These are phyloP conservation scores for Trichopus zeylanicus DNA, from an alignment of 116 monocot species.

Conservation along the genomic window DNA sequence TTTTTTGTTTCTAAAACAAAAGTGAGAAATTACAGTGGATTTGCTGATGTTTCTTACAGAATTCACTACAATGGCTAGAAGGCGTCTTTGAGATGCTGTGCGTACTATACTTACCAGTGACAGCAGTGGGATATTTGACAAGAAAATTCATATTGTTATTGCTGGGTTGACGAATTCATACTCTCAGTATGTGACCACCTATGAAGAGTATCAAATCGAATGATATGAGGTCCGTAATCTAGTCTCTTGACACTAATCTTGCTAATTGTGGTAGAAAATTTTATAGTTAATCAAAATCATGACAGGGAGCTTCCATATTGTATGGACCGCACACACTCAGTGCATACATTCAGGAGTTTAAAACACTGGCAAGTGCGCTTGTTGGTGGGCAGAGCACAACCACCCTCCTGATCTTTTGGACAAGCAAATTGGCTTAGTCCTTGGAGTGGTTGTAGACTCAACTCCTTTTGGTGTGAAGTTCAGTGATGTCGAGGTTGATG, in stretches of 20 bases:
- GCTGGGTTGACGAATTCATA: slow-evolving; percentile 87
- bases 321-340: slow-evolving; percentile 87
- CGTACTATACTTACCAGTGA: slow-evolving; percentile 40
- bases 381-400: slow-evolving; percentile 20
- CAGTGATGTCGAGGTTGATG: slow-evolving; percentile 61
- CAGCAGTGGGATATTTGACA: slow-evolving; percentile 40
- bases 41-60: slow-evolving; percentile 33
- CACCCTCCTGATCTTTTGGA: slow-evolving; percentile 70
- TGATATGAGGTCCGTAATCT: slow-evolving; percentile 63
- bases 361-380: slow-evolving; percentile 71
- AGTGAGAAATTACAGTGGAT: too few species aligned
- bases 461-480: slow-evolving; percentile 52
- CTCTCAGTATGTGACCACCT: slow-evolving; percentile 88
- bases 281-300: slow-evolving; percentile 2
- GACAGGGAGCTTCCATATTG: slow-evolving; percentile 87
- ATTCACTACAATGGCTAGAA: slow-evolving; percentile 96
- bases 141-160: slow-evolving; percentile 60
- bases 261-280: too few species aligned
- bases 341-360: slow-evolving; percentile 95
- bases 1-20: too few species aligned
- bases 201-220: slow-evolving; percentile 84
- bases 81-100: slow-evolving; percentile 90
- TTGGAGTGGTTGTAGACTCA: slow-evolving; percentile 56
- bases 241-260: neutral
- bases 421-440: slow-evolving; percentile 70